These are phyloP conservation scores for Boletus reticuloceps DNA, from an alignment of 768 basidiomycete genomes.

Conservation along the genomic window DNA sequence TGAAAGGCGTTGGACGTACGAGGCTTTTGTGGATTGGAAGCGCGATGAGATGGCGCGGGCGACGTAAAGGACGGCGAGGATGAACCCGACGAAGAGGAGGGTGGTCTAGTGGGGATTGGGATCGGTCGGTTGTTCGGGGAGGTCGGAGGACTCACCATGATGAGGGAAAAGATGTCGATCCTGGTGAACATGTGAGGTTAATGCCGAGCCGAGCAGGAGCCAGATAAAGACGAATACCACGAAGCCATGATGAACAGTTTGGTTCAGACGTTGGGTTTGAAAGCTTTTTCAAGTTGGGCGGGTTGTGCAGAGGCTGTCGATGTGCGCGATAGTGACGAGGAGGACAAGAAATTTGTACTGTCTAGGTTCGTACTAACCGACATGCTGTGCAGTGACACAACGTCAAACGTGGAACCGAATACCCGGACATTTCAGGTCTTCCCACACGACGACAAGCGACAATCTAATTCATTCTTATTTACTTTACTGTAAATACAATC, in stretches of 20 bases:
- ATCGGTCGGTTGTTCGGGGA: neutral
- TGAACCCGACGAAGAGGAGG: conserved; percentile 42
- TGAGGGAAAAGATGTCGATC: conserved; percentile 19
- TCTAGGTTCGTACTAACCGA: too few relatives aligned
- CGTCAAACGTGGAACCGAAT: too few relatives aligned
- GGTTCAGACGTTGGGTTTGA: neutral
- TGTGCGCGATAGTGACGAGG: too few relatives aligned
- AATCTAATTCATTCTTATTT: too few relatives aligned
- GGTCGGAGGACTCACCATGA: conserved; percentile 3
- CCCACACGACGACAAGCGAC: too few relatives aligned
- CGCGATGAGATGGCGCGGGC: conserved; percentile 40
- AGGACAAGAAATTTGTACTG: too few relatives aligned
- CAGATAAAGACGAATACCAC: conserved; percentile 5
- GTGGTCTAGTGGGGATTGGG: conserved; percentile 30
- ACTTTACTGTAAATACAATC: too few relatives aligned
- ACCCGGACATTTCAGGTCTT: too few relatives aligned
- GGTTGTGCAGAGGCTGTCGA: too few relatives aligned
- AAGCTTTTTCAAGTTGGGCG: too few relatives aligned
- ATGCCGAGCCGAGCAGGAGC: neutral
- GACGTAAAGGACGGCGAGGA: conserved; percentile 42
- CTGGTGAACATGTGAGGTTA: neutral
- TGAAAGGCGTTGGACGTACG: conserved; percentile 36
- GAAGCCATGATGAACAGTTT: conserved; percentile 8
- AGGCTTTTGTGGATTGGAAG: conserved; percentile 50
- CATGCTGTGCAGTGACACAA: too few relatives aligned